Conservation (phyloP, 805 yeast genomes). For the Isabelozyma gotoi region DNA sequence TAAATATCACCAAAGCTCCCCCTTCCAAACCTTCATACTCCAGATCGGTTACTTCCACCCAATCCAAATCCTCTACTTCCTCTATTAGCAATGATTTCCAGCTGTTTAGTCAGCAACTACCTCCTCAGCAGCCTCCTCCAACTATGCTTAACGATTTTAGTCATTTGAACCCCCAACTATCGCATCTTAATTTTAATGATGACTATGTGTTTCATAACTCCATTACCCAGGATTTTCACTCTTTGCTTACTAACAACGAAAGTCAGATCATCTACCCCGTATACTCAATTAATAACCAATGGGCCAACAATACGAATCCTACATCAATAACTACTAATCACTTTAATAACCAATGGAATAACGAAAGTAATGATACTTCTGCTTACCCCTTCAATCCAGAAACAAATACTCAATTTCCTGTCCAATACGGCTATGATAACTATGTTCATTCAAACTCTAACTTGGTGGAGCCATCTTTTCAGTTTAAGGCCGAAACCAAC, state of each 20-base stretch:
- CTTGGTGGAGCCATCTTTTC: background rate
- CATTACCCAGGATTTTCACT: conserved; percentile 31
- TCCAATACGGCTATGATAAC: background rate
- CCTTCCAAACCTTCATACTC: background rate
- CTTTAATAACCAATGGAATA: background rate
- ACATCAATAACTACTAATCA: background rate
- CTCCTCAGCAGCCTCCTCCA: background rate
- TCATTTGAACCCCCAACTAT: background rate
- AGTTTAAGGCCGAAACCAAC: background rate
- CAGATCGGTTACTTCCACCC: background rate
- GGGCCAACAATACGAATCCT: background rate
- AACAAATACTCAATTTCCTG: background rate
- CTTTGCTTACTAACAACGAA: conserved; percentile 25
- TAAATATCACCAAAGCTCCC: background rate
- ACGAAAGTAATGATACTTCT: background rate
- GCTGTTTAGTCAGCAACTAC: background rate
- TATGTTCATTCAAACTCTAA: background rate
- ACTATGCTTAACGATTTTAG: background rate
- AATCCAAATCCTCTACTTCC: background rate
- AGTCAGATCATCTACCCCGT: conserved; percentile 38
- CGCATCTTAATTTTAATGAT: conserved; percentile 13
- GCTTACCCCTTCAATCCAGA: background rate
- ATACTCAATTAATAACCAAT: conserved; percentile 19
- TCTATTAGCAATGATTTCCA: background rate
- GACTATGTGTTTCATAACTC: conserved; percentile 11